Conservation (phyloP, 2,329 filamentous ascomycete species). For the Colletotrichum nymphaeae region DNA sequence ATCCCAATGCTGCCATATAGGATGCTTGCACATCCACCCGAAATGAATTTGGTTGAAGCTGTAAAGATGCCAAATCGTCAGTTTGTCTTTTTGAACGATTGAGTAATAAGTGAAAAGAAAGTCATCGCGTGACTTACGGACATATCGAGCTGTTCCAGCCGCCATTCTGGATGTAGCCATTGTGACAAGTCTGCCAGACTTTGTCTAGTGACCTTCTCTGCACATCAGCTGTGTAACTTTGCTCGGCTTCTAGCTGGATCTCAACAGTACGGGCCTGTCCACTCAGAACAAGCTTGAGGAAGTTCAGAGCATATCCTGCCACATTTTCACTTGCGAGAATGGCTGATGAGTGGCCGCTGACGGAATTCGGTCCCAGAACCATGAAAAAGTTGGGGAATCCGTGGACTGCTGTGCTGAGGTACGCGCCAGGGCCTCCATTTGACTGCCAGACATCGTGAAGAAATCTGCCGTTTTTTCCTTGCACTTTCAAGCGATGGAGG, state of each 20-base stretch:
- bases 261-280: background rate
- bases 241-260: background rate
- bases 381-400: slow-evolving; percentile 76
- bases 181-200: background rate
- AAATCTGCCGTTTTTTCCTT: slow-evolving; percentile 52
- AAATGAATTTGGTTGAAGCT: slow-evolving; percentile 9
- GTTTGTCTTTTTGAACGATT: background rate
- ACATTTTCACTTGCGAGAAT: slow-evolving; percentile 69
- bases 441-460: slow-evolving; percentile 62
- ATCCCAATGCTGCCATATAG: background rate
- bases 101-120: background rate
- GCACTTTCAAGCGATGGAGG: slow-evolving; percentile 62
- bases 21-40: background rate
- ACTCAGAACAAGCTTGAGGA: background rate
- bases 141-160: slow-evolving; percentile 11
- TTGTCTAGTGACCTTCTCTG: slow-evolving; percentile 9
- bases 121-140: background rate
- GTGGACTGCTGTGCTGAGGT: slow-evolving; percentile 67
- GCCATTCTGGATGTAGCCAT: background rate
- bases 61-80: background rate
- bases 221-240: background rate
- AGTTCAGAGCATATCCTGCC: background rate
- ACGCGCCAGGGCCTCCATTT: slow-evolving; percentile 66
- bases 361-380: slow-evolving; percentile 70
- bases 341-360: slow-evolving; percentile 71